Evolutionary conservation across 139 green algal genomes (phyloP).

Genomic region (Pseudopediastrum boryanum): DNA sequence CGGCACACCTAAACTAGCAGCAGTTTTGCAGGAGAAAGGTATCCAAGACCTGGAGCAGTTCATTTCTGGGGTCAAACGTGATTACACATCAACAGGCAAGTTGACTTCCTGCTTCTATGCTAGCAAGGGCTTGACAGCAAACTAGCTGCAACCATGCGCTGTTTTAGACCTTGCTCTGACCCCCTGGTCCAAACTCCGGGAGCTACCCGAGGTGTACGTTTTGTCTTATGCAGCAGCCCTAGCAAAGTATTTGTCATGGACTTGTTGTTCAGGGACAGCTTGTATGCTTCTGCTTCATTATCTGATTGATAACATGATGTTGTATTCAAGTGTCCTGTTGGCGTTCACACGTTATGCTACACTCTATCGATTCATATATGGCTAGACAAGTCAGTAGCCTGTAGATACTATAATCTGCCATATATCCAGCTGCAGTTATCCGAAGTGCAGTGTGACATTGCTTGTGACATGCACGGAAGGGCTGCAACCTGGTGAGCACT

Average conservation of each 20-base stretch:
- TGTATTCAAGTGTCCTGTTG: no score
- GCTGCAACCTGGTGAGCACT: background rate
- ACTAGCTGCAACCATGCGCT: background rate
- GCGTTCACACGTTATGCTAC: background rate
- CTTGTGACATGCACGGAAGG: no score
- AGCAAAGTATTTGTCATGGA: no score
- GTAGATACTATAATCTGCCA: background rate
- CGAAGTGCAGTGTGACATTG: background rate
- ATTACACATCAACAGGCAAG: constrained; percentile 53
- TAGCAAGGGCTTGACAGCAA: background rate
- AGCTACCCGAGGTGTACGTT: background rate
- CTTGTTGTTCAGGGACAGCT: no score
- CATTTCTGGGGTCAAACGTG: constrained; percentile 45
- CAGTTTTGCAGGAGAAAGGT: constrained; percentile 44
- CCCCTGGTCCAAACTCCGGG: background rate
- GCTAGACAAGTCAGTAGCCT: background rate
- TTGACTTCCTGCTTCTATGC: background rate
- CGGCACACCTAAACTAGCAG: background rate
- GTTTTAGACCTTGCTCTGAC: background rate
- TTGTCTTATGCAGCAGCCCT: background rate
- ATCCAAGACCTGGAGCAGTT: constrained; percentile 46
- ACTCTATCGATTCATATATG: background rate
- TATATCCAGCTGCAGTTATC: background rate
- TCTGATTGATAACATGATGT: no score
- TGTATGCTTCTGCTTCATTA: no score